Percentiles rank a stretch among this genome's conserved stretches.
These are phyloP conservation scores for Xylariales sp. DNA, from an alignment of 2,329 filamentous ascomycete species.

Conservation along the genomic window DNA sequence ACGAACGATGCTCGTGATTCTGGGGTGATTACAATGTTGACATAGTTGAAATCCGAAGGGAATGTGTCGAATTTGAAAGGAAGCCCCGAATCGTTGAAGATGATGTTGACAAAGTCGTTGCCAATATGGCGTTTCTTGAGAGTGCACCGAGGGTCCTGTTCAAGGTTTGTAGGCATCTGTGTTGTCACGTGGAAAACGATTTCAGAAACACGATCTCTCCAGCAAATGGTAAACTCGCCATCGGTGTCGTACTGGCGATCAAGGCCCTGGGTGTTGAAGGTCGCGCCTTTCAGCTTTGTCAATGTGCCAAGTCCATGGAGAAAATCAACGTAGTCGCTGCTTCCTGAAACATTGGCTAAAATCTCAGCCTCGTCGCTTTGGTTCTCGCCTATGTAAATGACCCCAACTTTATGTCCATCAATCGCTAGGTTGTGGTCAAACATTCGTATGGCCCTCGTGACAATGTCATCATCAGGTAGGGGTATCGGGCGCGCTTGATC, in stretches of 20 bases:
- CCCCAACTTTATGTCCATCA: slow-evolving; percentile 91
- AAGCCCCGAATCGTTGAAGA: slow-evolving; percentile 94
- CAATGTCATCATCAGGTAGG: slow-evolving; percentile 65
- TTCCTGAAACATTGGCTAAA: slow-evolving; percentile 80
- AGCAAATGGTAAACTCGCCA: slow-evolving; percentile 85
- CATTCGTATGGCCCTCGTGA: slow-evolving; percentile 67
- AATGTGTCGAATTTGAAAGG: slow-evolving; percentile 90
- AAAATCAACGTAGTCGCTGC: slow-evolving; percentile 83
- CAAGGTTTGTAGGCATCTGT: slow-evolving; percentile 89
- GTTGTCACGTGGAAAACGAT: slow-evolving; percentile 95
- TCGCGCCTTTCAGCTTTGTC: slow-evolving; percentile 74
- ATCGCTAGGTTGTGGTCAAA: slow-evolving; percentile 89
- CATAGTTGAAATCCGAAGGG: slow-evolving; percentile 91
- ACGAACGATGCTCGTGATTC: slow-evolving; percentile 75
- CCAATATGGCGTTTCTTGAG: slow-evolving; percentile 94
- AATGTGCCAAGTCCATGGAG: slow-evolving; percentile 77
- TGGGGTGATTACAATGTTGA: slow-evolving; percentile 93
- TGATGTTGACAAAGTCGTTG: slow-evolving; percentile 96
- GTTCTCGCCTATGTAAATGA: slow-evolving; percentile 86
- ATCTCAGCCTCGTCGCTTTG: slow-evolving; percentile 83
- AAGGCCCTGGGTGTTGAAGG: slow-evolving; percentile 89
- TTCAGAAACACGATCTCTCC: slow-evolving; percentile 92
- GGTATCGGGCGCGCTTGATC: slow-evolving; percentile 66
- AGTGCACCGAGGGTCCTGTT: slow-evolving; percentile 70
- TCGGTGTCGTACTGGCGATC: slow-evolving; percentile 75